Evolutionary conservation across 306 rosid genomes (phyloP).

Genomic region (Parietaria judaica): DNA sequence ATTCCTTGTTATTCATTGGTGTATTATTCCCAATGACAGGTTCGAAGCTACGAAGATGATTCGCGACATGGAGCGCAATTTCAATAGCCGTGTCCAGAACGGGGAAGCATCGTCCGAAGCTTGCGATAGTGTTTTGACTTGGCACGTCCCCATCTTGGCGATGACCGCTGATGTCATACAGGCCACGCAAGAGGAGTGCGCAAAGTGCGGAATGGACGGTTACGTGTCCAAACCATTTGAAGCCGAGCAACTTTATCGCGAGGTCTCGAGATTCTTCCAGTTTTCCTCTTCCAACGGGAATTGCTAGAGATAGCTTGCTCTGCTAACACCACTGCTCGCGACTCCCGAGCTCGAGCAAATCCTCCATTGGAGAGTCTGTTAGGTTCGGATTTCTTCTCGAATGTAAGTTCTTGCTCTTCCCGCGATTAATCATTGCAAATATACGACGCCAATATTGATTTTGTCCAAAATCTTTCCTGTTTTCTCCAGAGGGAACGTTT

Average conservation of each 20-base stretch:
- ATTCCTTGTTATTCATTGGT: neutral
- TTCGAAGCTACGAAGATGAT: constrained; percentile 71
- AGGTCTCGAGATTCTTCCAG: constrained; percentile 63
- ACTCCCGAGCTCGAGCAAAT: constrained; percentile 6
- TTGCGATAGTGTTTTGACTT: constrained; percentile 25
- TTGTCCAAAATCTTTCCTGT: constrained; percentile 1
- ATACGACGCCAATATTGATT: neutral
- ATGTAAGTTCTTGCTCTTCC: constrained; percentile 40
- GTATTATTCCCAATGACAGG: constrained; percentile 22
- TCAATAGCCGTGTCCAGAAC: constrained; percentile 21
- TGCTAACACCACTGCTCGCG: constrained; percentile 7
- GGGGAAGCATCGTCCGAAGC: constrained; percentile 38
- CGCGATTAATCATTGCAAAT: neutral
- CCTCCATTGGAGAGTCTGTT: constrained; percentile 28
- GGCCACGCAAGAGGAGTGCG: constrained; percentile 80
- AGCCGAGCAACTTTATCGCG: constrained; percentile 86
- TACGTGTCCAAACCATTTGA: constrained; percentile 95
- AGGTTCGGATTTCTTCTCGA: constrained; percentile 28
- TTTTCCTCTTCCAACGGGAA: constrained; percentile 31
- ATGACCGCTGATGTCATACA: constrained; percentile 97
- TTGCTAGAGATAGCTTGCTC: constrained; percentile 20
- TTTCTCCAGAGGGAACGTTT: constrained; percentile 25
- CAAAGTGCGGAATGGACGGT: constrained; percentile 81
- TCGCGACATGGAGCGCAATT: constrained; percentile 45
- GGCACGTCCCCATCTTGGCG: constrained; percentile 79